These are phyloP conservation scores for Ophiostoma himal-ulmi DNA, from an alignment of 2,329 filamentous ascomycete genomes.

Conservation along the genomic window DNA sequence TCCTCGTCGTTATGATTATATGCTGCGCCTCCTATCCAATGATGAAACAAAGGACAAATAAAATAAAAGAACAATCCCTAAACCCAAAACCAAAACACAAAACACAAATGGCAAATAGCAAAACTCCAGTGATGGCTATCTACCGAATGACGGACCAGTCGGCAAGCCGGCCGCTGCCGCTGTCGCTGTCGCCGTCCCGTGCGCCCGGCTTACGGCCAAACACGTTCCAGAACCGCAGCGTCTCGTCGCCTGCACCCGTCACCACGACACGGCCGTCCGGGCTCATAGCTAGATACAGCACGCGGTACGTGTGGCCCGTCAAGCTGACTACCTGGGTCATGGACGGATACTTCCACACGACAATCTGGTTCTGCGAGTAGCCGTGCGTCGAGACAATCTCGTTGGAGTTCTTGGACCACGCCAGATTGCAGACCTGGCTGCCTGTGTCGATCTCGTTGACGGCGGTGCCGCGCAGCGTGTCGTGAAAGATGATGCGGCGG, in stretches of 20 bases:
- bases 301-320: slow-evolving; percentile 88
- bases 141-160: slow-evolving; percentile 80
- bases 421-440: slow-evolving; percentile 96
- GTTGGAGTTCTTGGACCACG: slow-evolving; percentile 96
- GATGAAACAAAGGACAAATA: not conserved
- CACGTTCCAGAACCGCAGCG: slow-evolving; percentile 91
- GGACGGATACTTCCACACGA: slow-evolving; percentile 97
- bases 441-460: slow-evolving; percentile 92
- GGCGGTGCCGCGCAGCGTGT: slow-evolving; percentile 74
- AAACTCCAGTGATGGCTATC: not conserved
- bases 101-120: not conserved
- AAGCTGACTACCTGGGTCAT: slow-evolving; percentile 96
- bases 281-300: slow-evolving; percentile 94
- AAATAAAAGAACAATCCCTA: slow-evolving; percentile 1
- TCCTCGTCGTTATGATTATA: slow-evolving; percentile 5
- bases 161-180: slow-evolving; percentile 52
- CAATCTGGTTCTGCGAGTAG: slow-evolving; percentile 96
- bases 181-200: slow-evolving; percentile 58
- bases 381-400: slow-evolving; percentile 96
- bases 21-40: not conserved
- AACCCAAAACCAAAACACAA: slow-evolving; percentile 8
- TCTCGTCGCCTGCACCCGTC: slow-evolving; percentile 94
- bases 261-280: slow-evolving; percentile 91
- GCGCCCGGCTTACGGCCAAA: slow-evolving; percentile 77
- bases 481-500: slow-evolving; percentile 95